Percentiles rank a stretch among this genome's conserved stretches.
Evolutionary conservation across 176 grass and related monocot genomes (phyloP).

Genomic region (Leersia perrieri): DNA sequence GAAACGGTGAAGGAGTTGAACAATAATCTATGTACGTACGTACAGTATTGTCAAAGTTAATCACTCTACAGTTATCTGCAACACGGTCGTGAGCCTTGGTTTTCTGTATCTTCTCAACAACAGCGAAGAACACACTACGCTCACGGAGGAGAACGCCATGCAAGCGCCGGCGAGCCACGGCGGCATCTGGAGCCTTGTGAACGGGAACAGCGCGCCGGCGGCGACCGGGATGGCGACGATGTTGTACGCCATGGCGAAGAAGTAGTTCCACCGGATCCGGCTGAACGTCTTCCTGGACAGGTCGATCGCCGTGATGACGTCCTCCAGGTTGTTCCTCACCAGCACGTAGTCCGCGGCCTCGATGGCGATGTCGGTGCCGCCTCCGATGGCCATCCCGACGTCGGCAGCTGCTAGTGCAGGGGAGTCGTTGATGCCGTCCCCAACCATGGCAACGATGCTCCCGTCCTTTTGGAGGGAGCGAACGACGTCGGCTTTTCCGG

Average conservation of each 20-base stretch:
- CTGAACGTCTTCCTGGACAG: constrained; percentile 92
- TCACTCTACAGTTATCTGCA: constrained; percentile 96
- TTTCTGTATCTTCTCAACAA: constrained; percentile 86
- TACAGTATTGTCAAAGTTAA: constrained; percentile 31
- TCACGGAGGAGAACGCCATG: constrained; percentile 92
- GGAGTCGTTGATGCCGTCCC: constrained; percentile 88
- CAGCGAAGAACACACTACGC: constrained; percentile 88
- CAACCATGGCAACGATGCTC: constrained; percentile 78
- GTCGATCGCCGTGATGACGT: constrained; percentile 90
- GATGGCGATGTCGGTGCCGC: constrained; percentile 81
- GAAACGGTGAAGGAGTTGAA: constrained; percentile 26
- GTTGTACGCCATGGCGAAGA: constrained; percentile 96
- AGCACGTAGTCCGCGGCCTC: constrained; percentile 92
- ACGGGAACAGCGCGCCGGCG: constrained; percentile 70
- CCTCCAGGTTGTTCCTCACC: constrained; percentile 89
- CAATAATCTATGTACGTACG: background rate
- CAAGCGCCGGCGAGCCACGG: constrained; percentile 96
- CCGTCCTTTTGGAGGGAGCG: constrained; percentile 75
- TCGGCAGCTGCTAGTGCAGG: constrained; percentile 75
- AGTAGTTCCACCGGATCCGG: constrained; percentile 96
- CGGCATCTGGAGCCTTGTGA: constrained; percentile 80
- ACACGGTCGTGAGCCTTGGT: constrained; percentile 79
- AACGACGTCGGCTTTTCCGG: constrained; percentile 72
- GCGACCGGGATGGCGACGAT: constrained; percentile 73
- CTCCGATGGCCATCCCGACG: constrained; percentile 89